Evolutionary conservation across 306 rosid genomes (phyloP).

Genomic region (Begonia masoniana): DNA sequence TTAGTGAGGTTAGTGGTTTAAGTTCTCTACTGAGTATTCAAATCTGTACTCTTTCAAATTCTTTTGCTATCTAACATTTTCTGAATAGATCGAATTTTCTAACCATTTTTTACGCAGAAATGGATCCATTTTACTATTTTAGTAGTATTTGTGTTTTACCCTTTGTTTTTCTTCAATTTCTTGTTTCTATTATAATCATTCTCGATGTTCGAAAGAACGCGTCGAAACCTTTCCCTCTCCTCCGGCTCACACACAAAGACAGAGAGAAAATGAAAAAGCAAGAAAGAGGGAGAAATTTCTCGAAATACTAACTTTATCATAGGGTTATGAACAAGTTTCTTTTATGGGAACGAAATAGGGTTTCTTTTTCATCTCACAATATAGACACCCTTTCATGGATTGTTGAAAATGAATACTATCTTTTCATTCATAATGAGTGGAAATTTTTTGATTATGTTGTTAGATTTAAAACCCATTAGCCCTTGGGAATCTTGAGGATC

Average conservation of each 20-base stretch:
- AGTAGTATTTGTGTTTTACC: neutral
- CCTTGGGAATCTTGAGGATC: conserved; percentile 50
- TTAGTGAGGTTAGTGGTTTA: conserved; percentile 45
- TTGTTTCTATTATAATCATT: conserved; percentile 20
- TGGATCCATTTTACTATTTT: neutral
- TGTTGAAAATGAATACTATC: no score
- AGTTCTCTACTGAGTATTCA: neutral
- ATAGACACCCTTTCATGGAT: no score
- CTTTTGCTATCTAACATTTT: neutral
- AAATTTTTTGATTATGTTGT: conserved; percentile 11
- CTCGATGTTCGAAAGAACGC: conserved; percentile 31
- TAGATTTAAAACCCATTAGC: conserved; percentile 48
- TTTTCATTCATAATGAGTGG: conserved; percentile 8
- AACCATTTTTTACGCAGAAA: neutral
- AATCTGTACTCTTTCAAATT: neutral
- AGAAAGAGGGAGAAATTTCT: neutral
- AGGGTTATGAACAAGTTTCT: neutral
- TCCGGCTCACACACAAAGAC: neutral
- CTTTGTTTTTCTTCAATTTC: neutral
- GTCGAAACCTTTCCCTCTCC: conserved; percentile 13
- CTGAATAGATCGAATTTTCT: no score
- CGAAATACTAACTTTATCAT: neutral
- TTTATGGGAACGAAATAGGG: conserved; percentile 3
- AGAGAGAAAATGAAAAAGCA: conserved; percentile 7
- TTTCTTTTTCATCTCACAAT: neutral